Evolutionary conservation across 345 rosid genomes (phyloP).

Genomic region (Microthlaspi erraticum): DNA sequence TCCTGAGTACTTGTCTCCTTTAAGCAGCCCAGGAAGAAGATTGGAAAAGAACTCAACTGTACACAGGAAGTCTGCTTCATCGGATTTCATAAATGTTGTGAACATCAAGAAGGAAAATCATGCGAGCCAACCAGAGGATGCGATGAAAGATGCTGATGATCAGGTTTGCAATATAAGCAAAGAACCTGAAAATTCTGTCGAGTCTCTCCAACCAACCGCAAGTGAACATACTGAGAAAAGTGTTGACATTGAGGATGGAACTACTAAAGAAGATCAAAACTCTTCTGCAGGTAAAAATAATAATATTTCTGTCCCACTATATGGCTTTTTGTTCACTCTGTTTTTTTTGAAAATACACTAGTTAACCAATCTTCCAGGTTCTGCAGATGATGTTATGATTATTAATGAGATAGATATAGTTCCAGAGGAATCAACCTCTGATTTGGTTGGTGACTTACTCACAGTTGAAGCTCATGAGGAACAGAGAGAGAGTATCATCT

Average conservation of each 20-base stretch:
- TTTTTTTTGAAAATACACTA: constrained; percentile 17
- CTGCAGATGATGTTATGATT: constrained; percentile 51
- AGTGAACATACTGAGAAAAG: constrained; percentile 39
- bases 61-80: constrained; percentile 58
- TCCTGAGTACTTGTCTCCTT: constrained; percentile 74
- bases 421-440: constrained; percentile 41
- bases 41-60: constrained; percentile 52
- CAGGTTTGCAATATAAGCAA: constrained; percentile 47
- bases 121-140: constrained; percentile 45
- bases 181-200: constrained; percentile 32
- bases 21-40: constrained; percentile 72
- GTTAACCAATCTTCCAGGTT: constrained; percentile 23
- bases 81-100: constrained; percentile 45
- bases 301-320: constrained; percentile 29
- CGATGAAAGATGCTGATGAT: constrained; percentile 36
- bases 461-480: constrained; percentile 36
- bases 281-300: constrained; percentile 48
- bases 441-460: constrained; percentile 30
- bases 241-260: constrained; percentile 50
- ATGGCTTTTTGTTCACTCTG: constrained; percentile 26
- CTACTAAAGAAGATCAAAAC: constrained; percentile 23
- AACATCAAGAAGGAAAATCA: constrained; percentile 54
- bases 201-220: constrained; percentile 39
- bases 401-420: constrained; percentile 45
- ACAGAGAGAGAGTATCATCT: constrained; percentile 22